Conservation (phyloP, 2,329 filamentous ascomycete species). For the Fusarium albidum region DNA sequence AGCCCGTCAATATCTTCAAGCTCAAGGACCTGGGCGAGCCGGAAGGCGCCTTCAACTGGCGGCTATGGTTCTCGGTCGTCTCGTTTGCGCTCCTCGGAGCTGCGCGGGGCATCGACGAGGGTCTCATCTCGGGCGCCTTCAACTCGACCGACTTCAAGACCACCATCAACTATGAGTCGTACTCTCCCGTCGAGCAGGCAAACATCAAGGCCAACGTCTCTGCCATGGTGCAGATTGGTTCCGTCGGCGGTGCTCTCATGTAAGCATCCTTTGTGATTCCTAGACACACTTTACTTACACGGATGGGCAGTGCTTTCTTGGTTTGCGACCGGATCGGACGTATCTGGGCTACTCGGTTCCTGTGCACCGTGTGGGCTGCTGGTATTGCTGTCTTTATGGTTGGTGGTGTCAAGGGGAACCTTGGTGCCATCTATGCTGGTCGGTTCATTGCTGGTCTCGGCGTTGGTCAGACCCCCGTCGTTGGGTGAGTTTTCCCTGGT, state of each 20-base stretch:
- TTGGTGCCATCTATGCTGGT: conserved; percentile 69
- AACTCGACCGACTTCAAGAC: conserved; percentile 70
- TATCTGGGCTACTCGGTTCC: conserved; percentile 67
- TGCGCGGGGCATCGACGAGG: conserved; percentile 81
- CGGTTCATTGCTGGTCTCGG: conserved; percentile 73
- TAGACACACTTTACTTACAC: not conserved
- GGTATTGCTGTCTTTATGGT: conserved; percentile 67
- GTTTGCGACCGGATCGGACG: conserved; percentile 69
- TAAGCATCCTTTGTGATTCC: conserved; percentile 41
- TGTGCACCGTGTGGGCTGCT: conserved; percentile 65
- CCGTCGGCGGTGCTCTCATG: conserved; percentile 73
- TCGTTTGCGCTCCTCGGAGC: conserved; percentile 80
- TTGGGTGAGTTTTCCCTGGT: conserved; percentile 53
- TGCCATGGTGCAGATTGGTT: conserved; percentile 83
- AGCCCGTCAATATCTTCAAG: conserved; percentile 70
- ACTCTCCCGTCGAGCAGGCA: conserved; percentile 62
- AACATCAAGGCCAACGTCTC: conserved; percentile 81
- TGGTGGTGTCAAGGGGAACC: conserved; percentile 57
- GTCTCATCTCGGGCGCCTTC: conserved; percentile 77
- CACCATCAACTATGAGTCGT: conserved; percentile 64
- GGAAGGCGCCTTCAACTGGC: conserved; percentile 77
- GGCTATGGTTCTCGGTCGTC: conserved; percentile 78
- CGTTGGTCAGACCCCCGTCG: conserved; percentile 72
- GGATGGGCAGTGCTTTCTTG: conserved; percentile 59
- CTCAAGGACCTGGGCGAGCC: conserved; percentile 72